Percentiles rank a stretch among this genome's conserved stretches.
phyloP scores from a whole-genome alignment of 1,284 basidiomycete genomes.

The Cutaneotrichosporon curvatum region DNA sequence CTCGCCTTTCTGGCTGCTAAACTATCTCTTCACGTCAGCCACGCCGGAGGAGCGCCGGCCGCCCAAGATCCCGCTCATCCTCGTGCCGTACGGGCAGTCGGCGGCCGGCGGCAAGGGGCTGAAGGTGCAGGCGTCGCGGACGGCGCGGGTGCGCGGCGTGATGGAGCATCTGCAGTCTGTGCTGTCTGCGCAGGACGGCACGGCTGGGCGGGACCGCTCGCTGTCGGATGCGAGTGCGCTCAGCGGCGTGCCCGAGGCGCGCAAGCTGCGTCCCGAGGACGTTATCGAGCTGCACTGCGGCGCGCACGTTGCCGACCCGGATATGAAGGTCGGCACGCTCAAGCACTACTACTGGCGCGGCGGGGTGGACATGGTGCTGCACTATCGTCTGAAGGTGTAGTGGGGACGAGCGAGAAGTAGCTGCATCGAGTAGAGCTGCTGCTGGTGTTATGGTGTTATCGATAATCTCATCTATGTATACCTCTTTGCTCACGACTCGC shows the following conservation, averaged over 20 bases:
- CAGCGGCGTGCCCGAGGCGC: constrained; percentile 5
- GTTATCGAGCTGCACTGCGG: constrained; percentile 82
- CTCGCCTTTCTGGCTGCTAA: constrained; percentile 81
- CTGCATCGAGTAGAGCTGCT: too few species aligned
- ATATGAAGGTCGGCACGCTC: constrained; percentile 82
- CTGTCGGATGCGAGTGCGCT: constrained; percentile 9
- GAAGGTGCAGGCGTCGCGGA: constrained; percentile 19
- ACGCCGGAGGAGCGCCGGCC: constrained; percentile 52
- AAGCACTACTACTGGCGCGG: constrained; percentile 79
- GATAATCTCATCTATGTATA: too few species aligned
- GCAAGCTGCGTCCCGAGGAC: constrained; percentile 55
- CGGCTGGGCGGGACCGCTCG: constrained; percentile 6
- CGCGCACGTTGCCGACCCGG: constrained; percentile 65
- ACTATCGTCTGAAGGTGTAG: constrained; percentile 59
- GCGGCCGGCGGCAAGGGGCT: constrained; percentile 1
- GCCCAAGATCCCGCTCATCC: constrained; percentile 77
- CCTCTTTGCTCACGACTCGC: too few species aligned
- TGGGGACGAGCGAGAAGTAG: background rate
- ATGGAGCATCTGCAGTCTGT: constrained; percentile 12
- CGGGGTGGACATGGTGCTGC: constrained; percentile 69
- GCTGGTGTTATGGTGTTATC: too few species aligned
- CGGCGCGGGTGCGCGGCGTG: constrained; percentile 17
- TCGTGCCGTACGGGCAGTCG: constrained; percentile 60
- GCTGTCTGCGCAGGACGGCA: constrained; percentile 2
- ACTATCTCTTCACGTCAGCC: constrained; percentile 61